Evolutionary conservation across 805 yeast genomes (phyloP).

Genomic region (Tetrapisispora phaffii): DNA sequence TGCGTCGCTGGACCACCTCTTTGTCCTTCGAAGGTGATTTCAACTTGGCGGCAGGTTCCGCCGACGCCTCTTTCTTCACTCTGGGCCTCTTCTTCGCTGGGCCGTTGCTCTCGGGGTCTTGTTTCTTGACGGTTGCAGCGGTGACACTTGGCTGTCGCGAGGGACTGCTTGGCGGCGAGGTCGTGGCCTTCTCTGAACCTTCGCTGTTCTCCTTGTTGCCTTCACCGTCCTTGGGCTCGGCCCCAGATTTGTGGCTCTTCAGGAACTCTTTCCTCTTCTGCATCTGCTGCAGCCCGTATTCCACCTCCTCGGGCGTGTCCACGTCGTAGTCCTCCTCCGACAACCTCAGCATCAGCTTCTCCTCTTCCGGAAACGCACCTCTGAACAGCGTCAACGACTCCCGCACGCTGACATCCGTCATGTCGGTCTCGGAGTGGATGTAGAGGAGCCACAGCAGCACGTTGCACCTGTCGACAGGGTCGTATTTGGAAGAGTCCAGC

Average conservation of each 20-base stretch:
- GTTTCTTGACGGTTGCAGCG: no score
- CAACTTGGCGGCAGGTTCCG: neutral
- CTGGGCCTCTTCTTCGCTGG: neutral
- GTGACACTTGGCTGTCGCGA: neutral
- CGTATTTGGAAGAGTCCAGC: conserved; percentile 50
- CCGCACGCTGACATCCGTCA: conserved; percentile 40
- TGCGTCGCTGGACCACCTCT: neutral
- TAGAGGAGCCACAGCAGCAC: conserved; percentile 79
- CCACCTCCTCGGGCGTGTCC: conserved; percentile 22
- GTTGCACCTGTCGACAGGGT: conserved; percentile 57
- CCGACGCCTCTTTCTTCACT: neutral
- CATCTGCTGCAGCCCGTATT: conserved; percentile 22
- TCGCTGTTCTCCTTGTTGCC: neutral
- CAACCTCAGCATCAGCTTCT: conserved; percentile 10
- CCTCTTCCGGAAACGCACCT: conserved; percentile 2
- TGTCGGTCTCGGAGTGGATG: conserved; percentile 66
- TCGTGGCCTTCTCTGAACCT: neutral
- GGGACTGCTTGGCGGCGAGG: neutral
- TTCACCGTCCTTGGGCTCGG: neutral
- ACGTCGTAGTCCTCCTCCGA: conserved; percentile 15
- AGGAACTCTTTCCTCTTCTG: conserved; percentile 21
- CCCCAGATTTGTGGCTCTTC: conserved; percentile 5
- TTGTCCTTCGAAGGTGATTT: neutral
- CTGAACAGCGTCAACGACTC: conserved; percentile 17
- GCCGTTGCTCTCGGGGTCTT: neutral